phyloP scores from a whole-genome alignment of 2,329 filamentous ascomycete genomes.

The Penicillium sp. region DNA sequence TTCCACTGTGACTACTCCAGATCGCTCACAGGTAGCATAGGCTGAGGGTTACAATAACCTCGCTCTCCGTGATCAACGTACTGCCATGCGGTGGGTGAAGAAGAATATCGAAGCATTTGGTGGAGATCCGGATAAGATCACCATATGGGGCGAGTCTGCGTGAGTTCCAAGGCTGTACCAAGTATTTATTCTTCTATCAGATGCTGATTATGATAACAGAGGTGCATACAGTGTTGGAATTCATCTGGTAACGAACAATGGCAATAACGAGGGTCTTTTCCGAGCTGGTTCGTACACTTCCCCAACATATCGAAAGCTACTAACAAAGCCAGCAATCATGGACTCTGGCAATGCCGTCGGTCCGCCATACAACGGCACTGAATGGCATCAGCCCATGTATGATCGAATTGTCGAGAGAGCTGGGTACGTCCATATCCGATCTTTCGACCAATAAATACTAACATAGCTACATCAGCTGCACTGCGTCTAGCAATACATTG shows the following conservation, averaged over 20 bases:
- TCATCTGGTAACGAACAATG: conserved; percentile 31
- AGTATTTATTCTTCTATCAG: background rate
- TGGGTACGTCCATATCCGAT: conserved; percentile 15
- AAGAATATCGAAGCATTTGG: conserved; percentile 37
- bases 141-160: conserved; percentile 42
- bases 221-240: conserved; percentile 35
- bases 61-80: conserved; percentile 35
- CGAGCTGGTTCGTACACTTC: conserved; percentile 24
- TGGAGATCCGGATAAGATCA: conserved; percentile 33
- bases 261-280: conserved; percentile 33
- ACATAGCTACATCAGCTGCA: conserved; percentile 22
- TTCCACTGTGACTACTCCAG: background rate
- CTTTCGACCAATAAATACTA: background rate
- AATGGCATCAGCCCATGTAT: conserved; percentile 37
- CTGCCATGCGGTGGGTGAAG: conserved; percentile 40
- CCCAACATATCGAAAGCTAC: no score
- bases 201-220: conserved; percentile 12
- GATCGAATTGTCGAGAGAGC: conserved; percentile 29
- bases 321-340: conserved; percentile 27
- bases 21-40: conserved; percentile 6
- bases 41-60: conserved; percentile 31
- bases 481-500: conserved; percentile 26
- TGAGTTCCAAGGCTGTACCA: conserved; percentile 10
- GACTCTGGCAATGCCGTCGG: conserved; percentile 34
- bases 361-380: conserved; percentile 34